Percentiles rank a stretch among this genome's conserved stretches.
Conservation (phyloP, 305 asterid genomes). For the Rubia peregrina region DNA sequence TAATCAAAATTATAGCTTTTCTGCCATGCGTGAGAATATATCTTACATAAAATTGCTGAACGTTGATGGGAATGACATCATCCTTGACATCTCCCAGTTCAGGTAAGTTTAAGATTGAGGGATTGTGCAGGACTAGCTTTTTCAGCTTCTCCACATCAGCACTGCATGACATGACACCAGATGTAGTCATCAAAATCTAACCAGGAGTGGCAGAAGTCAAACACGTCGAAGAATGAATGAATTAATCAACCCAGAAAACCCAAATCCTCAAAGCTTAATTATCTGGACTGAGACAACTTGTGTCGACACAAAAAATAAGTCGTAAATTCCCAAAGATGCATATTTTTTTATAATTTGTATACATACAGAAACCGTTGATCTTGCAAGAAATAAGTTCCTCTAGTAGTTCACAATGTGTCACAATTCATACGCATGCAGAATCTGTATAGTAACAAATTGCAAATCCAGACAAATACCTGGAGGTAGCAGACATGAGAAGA, state of each 20-base stretch:
- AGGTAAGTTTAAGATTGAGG: conserved; percentile 67
- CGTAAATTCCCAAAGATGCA: not conserved
- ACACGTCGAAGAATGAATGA: not conserved
- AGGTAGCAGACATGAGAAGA: conserved; percentile 96
- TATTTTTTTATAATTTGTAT: not conserved
- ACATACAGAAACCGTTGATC: not conserved
- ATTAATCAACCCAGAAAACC: not conserved
- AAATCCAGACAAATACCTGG: conserved; percentile 47
- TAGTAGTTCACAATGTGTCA: not conserved
- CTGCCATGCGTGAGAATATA: not conserved
- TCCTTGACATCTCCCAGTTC: conserved; percentile 80
- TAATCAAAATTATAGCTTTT: not conserved
- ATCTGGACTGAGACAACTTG: not conserved
- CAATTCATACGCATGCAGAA: not conserved
- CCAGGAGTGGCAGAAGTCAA: not conserved
- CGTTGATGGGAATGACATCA: conserved; percentile 70
- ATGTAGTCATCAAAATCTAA: not conserved
- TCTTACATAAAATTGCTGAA: conserved; percentile 87
- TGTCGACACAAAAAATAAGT: not conserved
- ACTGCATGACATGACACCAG: conserved; percentile 40
- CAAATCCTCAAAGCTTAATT: not conserved
- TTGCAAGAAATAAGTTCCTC: not conserved
- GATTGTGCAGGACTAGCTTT: conserved; percentile 85
- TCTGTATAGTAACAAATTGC: not conserved
- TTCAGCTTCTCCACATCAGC: conserved; percentile 86